A percentile compares a stretch with the other conserved stretches of the same genome.
phyloP scores from a whole-genome alignment of 352 stramenopile species.

The Phytophthora fragariaefolia region DNA sequence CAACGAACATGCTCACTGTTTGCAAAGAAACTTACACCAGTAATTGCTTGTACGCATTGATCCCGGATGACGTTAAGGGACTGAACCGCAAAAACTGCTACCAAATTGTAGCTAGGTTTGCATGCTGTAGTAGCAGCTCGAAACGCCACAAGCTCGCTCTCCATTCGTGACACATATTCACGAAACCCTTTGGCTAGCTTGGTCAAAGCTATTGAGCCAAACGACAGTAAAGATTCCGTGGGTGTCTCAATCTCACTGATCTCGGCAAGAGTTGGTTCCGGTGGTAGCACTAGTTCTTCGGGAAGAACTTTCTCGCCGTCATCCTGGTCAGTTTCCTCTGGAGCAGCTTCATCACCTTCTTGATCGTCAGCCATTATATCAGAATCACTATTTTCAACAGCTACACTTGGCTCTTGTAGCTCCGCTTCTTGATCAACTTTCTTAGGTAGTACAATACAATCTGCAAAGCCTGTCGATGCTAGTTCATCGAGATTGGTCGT shows the following conservation, averaged over 20 bases:
- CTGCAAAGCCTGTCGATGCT: constrained; percentile 32
- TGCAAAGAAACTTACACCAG: constrained; percentile 46
- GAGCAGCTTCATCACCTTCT: neutral
- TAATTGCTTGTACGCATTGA: constrained; percentile 69
- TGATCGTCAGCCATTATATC: constrained; percentile 1
- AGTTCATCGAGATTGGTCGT: constrained; percentile 29
- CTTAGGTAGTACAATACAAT: constrained; percentile 27
- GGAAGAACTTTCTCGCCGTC: neutral
- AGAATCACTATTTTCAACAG: neutral
- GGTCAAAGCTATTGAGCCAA: constrained; percentile 35
- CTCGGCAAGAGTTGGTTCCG: constrained; percentile 37
- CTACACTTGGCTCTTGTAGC: neutral
- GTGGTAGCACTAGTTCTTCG: constrained; percentile 8
- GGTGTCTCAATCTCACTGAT: constrained; percentile 47
- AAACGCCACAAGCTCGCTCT: constrained; percentile 15
- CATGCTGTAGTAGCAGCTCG: neutral
- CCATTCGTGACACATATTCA: constrained; percentile 38
- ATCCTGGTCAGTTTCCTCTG: constrained; percentile 22
- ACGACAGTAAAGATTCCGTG: constrained; percentile 42
- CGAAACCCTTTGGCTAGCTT: constrained; percentile 43
- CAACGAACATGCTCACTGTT: too few species aligned
- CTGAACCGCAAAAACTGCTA: constrained; percentile 57
- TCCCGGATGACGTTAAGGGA: constrained; percentile 53
- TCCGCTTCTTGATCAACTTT: constrained; percentile 9
- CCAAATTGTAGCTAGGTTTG: constrained; percentile 38